These are phyloP conservation scores for Pseudocercospora eumusae DNA, from an alignment of 2,329 filamentous ascomycete genomes.

Conservation along the genomic window DNA sequence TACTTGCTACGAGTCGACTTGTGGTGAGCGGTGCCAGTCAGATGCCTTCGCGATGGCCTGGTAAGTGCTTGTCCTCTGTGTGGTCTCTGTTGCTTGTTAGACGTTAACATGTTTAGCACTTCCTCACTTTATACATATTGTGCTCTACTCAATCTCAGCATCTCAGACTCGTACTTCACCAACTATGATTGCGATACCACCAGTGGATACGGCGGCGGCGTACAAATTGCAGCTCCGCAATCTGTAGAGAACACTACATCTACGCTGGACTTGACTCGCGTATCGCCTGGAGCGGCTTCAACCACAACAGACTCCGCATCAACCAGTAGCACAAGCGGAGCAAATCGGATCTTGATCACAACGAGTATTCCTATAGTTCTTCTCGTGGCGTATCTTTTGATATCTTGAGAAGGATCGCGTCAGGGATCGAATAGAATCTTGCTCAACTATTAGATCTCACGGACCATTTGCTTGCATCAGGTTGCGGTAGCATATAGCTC, in stretches of 20 bases:
- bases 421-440: neutral
- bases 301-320: neutral
- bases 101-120: neutral
- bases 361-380: neutral
- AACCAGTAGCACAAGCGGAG: neutral
- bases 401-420: neutral
- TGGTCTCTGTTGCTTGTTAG: neutral
- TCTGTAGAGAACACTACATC: neutral
- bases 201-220: neutral
- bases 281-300: neutral
- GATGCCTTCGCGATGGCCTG: neutral
- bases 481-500: neutral
- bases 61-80: neutral
- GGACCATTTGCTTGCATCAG: neutral
- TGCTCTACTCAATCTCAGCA: neutral
- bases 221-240: neutral
- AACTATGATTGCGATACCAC: neutral
- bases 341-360: neutral
- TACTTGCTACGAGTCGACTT: neutral
- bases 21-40: neutral
- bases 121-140: neutral
- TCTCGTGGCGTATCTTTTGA: neutral
- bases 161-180: neutral
- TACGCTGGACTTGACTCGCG: neutral
- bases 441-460: neutral